Evolutionary conservation across 306 rosid species (phyloP).

Genomic region (Cicer chorassanicum): DNA sequence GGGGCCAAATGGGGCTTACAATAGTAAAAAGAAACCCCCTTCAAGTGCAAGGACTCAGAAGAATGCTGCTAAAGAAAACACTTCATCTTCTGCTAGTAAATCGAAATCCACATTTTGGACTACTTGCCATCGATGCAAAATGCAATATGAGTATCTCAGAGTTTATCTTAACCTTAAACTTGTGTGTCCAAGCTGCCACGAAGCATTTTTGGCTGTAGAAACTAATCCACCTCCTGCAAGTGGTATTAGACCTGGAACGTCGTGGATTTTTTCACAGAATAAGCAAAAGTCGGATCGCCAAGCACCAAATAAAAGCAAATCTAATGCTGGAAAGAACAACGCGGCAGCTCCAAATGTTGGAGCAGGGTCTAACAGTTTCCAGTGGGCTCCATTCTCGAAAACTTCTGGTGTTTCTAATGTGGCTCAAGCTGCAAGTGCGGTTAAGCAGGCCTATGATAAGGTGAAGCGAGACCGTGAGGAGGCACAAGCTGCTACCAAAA

Average conservation of each 20-base stretch:
- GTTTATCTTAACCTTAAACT: constrained; percentile 88
- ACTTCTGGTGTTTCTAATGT: constrained; percentile 68
- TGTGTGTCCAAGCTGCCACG: constrained; percentile 90
- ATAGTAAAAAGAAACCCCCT: constrained; percentile 59
- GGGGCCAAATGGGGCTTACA: constrained; percentile 62
- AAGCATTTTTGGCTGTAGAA: constrained; percentile 80
- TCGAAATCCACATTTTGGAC: constrained; percentile 89
- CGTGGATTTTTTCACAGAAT: constrained; percentile 62
- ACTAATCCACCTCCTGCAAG: constrained; percentile 77
- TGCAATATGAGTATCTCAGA: constrained; percentile 94
- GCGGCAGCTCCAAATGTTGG: constrained; percentile 55
- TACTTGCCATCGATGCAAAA: constrained; percentile 81
- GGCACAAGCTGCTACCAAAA: constrained; percentile 81
- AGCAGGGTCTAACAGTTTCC: constrained; percentile 56
- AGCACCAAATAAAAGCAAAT: constrained; percentile 49
- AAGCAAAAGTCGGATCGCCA: constrained; percentile 51
- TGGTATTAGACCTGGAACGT: constrained; percentile 60
- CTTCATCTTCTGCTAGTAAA: constrained; percentile 66
- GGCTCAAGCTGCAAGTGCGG: constrained; percentile 88
- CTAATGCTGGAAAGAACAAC: constrained; percentile 52
- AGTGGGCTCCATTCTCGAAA: constrained; percentile 81
- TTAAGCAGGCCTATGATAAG: constrained; percentile 89
- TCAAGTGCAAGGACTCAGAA: constrained; percentile 61
- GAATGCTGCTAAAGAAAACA: constrained; percentile 53
- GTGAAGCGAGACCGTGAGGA: constrained; percentile 92